These are phyloP conservation scores for Akanthomyces lecanii DNA, from an alignment of 2,329 filamentous ascomycete genomes.

Conservation along the genomic window DNA sequence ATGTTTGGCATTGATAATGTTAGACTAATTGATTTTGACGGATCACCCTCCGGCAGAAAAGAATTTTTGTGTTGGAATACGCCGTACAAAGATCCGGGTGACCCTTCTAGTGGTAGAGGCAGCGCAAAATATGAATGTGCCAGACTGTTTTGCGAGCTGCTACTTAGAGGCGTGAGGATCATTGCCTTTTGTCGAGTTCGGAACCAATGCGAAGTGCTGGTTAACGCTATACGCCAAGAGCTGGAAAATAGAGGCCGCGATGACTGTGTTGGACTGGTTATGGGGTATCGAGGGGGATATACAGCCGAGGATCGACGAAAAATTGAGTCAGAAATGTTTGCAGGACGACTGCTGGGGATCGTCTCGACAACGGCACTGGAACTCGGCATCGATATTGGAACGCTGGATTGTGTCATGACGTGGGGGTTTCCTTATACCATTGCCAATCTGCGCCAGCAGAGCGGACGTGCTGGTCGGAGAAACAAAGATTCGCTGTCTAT, in stretches of 20 bases:
- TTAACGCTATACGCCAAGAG: slow-evolving; percentile 75
- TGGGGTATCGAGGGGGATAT: slow-evolving; percentile 95
- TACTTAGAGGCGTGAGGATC: slow-evolving; percentile 81
- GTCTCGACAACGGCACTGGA: slow-evolving; percentile 92
- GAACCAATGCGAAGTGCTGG: slow-evolving; percentile 80
- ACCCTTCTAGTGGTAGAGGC: slow-evolving; percentile 81
- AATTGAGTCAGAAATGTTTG: slow-evolving; percentile 96
- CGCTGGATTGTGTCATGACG: slow-evolving; percentile 86
- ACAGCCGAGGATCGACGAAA: slow-evolving; percentile 82
- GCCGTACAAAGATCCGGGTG: slow-evolving; percentile 82
- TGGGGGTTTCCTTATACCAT: slow-evolving; percentile 96
- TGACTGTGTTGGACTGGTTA: slow-evolving; percentile 75
- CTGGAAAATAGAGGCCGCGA: slow-evolving; percentile 66
- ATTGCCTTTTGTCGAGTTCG: slow-evolving; percentile 90
- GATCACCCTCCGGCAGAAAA: slow-evolving; percentile 83
- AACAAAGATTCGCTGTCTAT: slow-evolving; percentile 93
- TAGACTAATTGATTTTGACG: slow-evolving; percentile 80
- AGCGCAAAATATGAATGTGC: slow-evolving; percentile 83
- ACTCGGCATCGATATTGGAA: slow-evolving; percentile 91
- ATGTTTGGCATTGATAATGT: slow-evolving; percentile 89
- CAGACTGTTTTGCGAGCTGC: slow-evolving; percentile 81
- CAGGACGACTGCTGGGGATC: slow-evolving; percentile 87
- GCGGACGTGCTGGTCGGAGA: slow-evolving; percentile 82
- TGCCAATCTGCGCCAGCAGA: slow-evolving; percentile 90
- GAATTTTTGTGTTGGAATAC: slow-evolving; percentile 99